phyloP scores from a whole-genome alignment of 176 grass and related monocot species.

The Metroxylon sagu region DNA sequence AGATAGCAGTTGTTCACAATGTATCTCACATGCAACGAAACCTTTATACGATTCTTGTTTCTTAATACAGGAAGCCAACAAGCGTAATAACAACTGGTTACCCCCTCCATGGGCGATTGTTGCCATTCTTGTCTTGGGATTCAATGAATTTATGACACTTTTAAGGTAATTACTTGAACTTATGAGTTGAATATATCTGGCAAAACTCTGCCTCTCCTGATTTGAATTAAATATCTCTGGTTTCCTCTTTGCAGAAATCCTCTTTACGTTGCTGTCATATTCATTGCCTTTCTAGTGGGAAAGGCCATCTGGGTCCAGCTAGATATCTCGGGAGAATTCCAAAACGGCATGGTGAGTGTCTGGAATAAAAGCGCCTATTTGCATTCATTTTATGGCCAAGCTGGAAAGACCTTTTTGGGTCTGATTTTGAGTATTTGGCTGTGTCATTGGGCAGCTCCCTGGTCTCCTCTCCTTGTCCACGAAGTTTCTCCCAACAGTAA shows the following conservation, averaged over 20 bases:
- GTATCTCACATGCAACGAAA: too few relatives aligned
- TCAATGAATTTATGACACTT: slow-evolving; percentile 97
- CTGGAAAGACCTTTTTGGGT: slow-evolving; percentile 6
- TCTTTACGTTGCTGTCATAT: slow-evolving; percentile 60
- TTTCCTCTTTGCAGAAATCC: slow-evolving; percentile 62
- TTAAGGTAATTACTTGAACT: slow-evolving; percentile 47
- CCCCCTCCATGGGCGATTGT: slow-evolving; percentile 98
- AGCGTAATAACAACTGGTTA: slow-evolving; percentile 91
- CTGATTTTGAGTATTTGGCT: slow-evolving; percentile 1
- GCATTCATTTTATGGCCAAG: too few relatives aligned
- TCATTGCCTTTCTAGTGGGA: slow-evolving; percentile 70
- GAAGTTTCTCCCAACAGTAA: slow-evolving; percentile 90
- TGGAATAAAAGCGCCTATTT: too few relatives aligned
- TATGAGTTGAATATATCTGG: not conserved
- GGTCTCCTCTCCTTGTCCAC: slow-evolving; percentile 80
- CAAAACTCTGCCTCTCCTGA: not conserved
- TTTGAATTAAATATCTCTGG: slow-evolving; percentile 10
- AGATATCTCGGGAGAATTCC: slow-evolving; percentile 69
- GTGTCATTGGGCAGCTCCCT: slow-evolving; percentile 41
- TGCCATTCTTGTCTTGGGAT: slow-evolving; percentile 79
- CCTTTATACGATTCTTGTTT: too few relatives aligned
- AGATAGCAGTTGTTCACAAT: too few relatives aligned
- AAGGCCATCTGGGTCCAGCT: slow-evolving; percentile 94
- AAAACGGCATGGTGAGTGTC: slow-evolving; percentile 76
- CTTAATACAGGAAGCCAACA: slow-evolving; percentile 80